Evolutionary conservation across 768 basidiomycete species (phyloP), one percentile per base, ranked within the genome.

Genomic region (Xerocomellus amylosporus): DNA sequence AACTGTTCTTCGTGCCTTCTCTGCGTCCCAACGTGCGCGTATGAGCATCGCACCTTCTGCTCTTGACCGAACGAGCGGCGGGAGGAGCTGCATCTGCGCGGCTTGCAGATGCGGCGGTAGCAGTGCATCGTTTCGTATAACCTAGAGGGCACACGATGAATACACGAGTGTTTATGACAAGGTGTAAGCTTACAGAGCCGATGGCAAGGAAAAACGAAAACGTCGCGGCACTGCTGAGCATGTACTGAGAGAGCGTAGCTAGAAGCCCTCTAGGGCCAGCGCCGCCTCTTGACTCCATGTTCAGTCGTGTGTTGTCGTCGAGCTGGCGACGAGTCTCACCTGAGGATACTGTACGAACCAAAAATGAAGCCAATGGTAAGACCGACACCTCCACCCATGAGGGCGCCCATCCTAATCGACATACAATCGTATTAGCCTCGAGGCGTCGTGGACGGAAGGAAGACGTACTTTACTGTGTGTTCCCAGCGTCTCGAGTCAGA

Each of bases 281-380:
- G 41, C 96, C 96, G 60, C 84, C 83, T 67, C 95, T 96, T 95
- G 63, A 50, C 49, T 30, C 31, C 46, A 19, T 34, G 38, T 53
- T 66, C 43, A 66, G 42, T 30, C 38, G 24, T 14, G 36, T 19
- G 24, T 37, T 13, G 26, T 39, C 33, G n/a, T 17, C 2, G 22
- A 37, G 38, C 28, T 12, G 26, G 30, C 20, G 19, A 26, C 24
- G n/a, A 26, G 40, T 24, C 87, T 65, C 62, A 91, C 94, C 93
- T 79, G 41, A 98, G 73, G 67, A 98, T 91, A 63, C 86, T 93
- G 77, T 88, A 97, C 26, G 88, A 86, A 40, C 96, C 96, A 66
- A 98, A 98, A 56, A 99, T 86, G 75, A 98, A 98, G 17, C 97
- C 96, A 67, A 98, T 97, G 33, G 94, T 96, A 43, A 97, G 80